Base-by-base conservation (phyloP, 768 basidiomycete species). In the Sporobolomyces roseus region DNA sequence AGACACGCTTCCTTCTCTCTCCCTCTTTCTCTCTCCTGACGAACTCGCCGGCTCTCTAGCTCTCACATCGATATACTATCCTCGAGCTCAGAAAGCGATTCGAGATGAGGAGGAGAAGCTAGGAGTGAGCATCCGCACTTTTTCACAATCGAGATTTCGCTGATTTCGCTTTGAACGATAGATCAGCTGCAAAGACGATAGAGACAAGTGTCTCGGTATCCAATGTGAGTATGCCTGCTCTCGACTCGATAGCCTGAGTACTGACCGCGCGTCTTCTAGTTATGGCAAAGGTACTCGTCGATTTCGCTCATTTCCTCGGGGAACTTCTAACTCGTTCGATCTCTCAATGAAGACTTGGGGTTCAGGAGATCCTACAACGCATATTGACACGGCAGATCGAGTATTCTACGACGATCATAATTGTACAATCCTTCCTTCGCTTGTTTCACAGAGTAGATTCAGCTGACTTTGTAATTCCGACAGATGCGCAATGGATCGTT, bases 381-480 rank as follows among this genome's bases (percentile, higher is more conserved):
- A 30, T 25, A 46, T 60, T 25, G 25, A 66, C 25, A 66, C 41
- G 12, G 12, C 36, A 17, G 50, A 66, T 25, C 49, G 23, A 6
- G 43, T 66, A 14, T 30, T 43, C 19, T 66, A 3, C 43, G 65
- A 66, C 27, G 65, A 66, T 36, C 65, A 66, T 51, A 61, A 61
- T 41, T 66, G 61, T 52, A 7, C 32, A 17, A 38, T 38, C 17
- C 38, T 9, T 17, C 10, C 38, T 41, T 9, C 9, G 9, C 38
- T 41, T 17, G 23, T 19, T 19, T 10, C n/a, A 23, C 43, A 13
- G 9, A 9, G 38, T 23, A 6, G 45, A 16, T 25, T 45, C 25
- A 45, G 25, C 27, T 32, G 10, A 52, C 27, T 33, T 29, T n/a
- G n/a, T 27, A 46, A 19, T 43, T 12, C 33, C 16, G 30, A 16